phyloP scores from a whole-genome alignment of 805 yeast genomes.

The Wickerhamomyces bovis region DNA sequence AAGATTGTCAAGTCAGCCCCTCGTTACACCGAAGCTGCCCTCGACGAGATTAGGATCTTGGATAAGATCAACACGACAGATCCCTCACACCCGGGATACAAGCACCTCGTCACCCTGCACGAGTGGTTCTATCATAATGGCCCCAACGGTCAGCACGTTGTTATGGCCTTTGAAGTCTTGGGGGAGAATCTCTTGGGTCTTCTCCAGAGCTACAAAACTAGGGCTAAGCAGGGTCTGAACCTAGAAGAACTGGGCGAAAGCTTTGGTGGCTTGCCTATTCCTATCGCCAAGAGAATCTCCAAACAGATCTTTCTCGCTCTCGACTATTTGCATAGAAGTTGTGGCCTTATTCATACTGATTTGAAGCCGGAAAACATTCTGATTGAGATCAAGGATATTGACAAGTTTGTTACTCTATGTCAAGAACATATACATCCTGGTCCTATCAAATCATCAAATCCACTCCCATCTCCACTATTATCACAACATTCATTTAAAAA shows the following conservation, averaged over 20 bases:
- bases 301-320: slow-evolving; percentile 49
- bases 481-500: slow-evolving; percentile 9
- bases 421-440: slow-evolving; percentile 1
- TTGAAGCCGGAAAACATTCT: slow-evolving; percentile 69
- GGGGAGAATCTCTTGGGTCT: slow-evolving; percentile 55
- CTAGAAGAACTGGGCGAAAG: slow-evolving; percentile 28
- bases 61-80: slow-evolving; percentile 27
- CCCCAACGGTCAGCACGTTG: slow-evolving; percentile 58
- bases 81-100: slow-evolving; percentile 42
- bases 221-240: not conserved
- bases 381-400: slow-evolving; percentile 49
- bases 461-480: slow-evolving; percentile 39
- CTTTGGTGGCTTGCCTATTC: slow-evolving; percentile 49
- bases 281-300: slow-evolving; percentile 48
- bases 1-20: slow-evolving; percentile 52
- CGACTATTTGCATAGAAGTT: slow-evolving; percentile 52
- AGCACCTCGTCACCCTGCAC: slow-evolving; percentile 44
- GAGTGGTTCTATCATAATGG: slow-evolving; percentile 54
- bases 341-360: slow-evolving; percentile 70
- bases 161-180: slow-evolving; percentile 61
- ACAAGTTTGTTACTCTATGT: slow-evolving; percentile 33
- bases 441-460: slow-evolving; percentile 33
- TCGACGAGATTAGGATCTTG: slow-evolving; percentile 53
- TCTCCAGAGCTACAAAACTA: slow-evolving; percentile 33
- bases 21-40: slow-evolving; percentile 55